Conservation (phyloP, 2,329 filamentous ascomycete species). For the Fusarium papillatum region DNA sequence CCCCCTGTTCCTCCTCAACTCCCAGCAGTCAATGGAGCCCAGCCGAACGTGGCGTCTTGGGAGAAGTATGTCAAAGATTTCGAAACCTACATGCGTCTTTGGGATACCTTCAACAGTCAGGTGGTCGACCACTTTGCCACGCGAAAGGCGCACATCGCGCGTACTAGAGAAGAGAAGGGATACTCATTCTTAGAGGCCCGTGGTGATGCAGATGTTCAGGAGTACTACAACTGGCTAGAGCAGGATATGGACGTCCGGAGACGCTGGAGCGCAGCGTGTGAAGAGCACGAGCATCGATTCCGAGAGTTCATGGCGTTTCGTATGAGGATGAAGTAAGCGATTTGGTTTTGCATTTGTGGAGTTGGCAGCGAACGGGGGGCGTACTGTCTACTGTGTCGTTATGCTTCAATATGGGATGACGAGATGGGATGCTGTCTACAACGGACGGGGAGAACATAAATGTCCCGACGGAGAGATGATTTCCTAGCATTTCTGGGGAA, state of each 20-base stretch:
- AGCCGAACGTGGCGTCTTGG: conserved; percentile 59
- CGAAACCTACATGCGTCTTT: conserved; percentile 65
- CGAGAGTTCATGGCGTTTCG: conserved; percentile 67
- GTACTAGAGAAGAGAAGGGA: conserved; percentile 56
- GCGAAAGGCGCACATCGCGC: conserved; percentile 59
- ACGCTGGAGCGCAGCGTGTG: conserved; percentile 71
- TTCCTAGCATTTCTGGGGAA: conserved; percentile 31
- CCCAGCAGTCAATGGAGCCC: conserved; percentile 59
- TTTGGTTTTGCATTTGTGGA: conserved; percentile 18
- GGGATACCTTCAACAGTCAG: conserved; percentile 61
- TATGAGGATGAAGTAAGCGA: conserved; percentile 56
- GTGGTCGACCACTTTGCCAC: conserved; percentile 70
- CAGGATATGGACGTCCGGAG: conserved; percentile 75
- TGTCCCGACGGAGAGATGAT: conserved; percentile 3
- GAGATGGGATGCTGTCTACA: conserved; percentile 14
- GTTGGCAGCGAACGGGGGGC: conserved; percentile 18
- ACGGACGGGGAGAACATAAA: background rate
- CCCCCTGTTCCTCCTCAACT: conserved; percentile 64
- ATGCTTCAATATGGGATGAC: conserved; percentile 21
- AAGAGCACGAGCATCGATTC: conserved; percentile 71
- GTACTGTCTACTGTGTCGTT: conserved; percentile 19
- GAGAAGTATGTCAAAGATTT: conserved; percentile 67
- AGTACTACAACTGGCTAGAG: conserved; percentile 72
- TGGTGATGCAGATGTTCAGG: conserved; percentile 62
- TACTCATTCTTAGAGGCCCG: conserved; percentile 59